Conservation (phyloP, 495 filamentous ascomycete species). For the Penicillium malachiteum region DNA sequence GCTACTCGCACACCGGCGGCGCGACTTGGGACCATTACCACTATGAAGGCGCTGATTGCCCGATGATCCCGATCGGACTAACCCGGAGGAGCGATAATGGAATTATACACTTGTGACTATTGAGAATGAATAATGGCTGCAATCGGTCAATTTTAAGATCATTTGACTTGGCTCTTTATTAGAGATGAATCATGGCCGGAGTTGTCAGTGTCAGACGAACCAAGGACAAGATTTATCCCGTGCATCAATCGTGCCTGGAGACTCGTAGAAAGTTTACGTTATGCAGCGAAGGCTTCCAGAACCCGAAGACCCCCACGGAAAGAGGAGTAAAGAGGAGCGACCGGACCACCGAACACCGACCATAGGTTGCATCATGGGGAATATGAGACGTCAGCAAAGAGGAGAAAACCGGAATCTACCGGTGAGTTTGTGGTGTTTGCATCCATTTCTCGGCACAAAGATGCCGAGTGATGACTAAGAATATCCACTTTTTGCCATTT, state of each 20-base stretch:
- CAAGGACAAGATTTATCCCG: not conserved
- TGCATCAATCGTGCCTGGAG: not conserved
- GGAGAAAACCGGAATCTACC: slow-evolving; percentile 14
- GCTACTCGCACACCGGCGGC: not conserved
- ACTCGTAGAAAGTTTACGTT: not conserved
- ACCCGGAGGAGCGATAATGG: not conserved
- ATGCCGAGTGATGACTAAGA: slow-evolving; percentile 8
- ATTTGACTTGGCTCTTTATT: not conserved
- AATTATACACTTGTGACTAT: not conserved
- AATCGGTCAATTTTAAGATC: not conserved
- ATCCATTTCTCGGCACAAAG: slow-evolving; percentile 9
- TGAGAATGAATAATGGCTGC: not conserved
- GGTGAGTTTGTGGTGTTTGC: not conserved
- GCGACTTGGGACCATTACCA: not conserved
- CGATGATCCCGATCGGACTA: not conserved
- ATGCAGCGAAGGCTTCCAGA: slow-evolving; percentile 31
- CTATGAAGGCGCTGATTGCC: not conserved
- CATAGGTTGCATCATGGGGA: slow-evolving; percentile 1
- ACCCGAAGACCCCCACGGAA: not conserved
- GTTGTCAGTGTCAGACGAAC: not conserved
- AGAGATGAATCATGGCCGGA: no score
- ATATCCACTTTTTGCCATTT: not conserved
- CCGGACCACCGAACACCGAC: not conserved
- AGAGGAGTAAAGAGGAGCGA: not conserved
- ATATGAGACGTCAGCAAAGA: not conserved